These are phyloP conservation scores for Saccharomycopsis babjevae DNA, from an alignment of 805 yeast species.

Conservation along the genomic window DNA sequence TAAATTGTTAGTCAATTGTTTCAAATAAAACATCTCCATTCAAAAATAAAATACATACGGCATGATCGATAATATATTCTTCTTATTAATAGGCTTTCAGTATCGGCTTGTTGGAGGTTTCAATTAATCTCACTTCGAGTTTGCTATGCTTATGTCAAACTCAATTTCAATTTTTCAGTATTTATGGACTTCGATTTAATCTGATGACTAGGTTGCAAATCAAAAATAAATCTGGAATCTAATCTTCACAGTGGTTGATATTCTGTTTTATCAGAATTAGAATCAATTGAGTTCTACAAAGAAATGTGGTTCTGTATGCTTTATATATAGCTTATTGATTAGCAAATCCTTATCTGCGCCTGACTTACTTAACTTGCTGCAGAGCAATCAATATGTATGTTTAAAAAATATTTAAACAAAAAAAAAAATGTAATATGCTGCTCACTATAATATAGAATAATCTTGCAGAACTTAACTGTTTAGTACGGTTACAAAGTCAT, in stretches of 20 bases:
- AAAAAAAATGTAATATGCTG: too few relatives aligned
- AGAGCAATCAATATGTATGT: too few relatives aligned
- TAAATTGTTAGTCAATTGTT: conserved; percentile 6
- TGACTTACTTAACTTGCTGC: not conserved
- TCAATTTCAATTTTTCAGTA: not conserved
- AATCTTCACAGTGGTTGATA: too few relatives aligned
- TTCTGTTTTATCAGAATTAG: too few relatives aligned
- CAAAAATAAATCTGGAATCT: too few relatives aligned
- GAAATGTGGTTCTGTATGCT: not conserved
- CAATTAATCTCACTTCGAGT: too few relatives aligned
- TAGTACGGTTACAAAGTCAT: too few relatives aligned
- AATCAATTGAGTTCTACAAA: too few relatives aligned
- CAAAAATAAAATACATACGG: not conserved
- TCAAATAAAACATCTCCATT: conserved; percentile 1
- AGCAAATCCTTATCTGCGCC: not conserved
- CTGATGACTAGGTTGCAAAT: not conserved
- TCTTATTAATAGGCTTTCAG: too few relatives aligned
- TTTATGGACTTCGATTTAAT: not conserved
- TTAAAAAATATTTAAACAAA: too few relatives aligned
- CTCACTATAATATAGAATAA: too few relatives aligned
- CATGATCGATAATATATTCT: not conserved
- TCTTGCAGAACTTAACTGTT: too few relatives aligned
- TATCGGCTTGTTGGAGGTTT: not conserved
- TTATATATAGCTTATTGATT: not conserved
- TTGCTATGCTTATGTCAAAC: not conserved